Conservation (phyloP, 2,329 filamentous ascomycete species). For the Chaetomium sp. region DNA sequence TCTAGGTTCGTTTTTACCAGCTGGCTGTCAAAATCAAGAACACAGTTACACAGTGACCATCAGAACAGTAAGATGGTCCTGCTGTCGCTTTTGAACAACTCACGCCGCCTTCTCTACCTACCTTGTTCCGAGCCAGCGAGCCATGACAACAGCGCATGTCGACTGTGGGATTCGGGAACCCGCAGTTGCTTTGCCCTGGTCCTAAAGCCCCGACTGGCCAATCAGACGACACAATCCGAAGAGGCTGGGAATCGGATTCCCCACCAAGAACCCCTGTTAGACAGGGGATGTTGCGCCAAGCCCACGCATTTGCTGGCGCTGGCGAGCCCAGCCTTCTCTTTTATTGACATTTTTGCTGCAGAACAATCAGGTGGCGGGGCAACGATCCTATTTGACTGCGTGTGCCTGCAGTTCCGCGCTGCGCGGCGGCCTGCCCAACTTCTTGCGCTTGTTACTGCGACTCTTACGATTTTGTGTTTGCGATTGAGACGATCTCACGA, state of each 20-base stretch:
- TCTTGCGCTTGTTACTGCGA: neutral
- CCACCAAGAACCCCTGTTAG: constrained; percentile 11
- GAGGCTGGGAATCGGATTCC: constrained; percentile 13
- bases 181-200: too few relatives aligned
- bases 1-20: too few relatives aligned
- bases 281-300: constrained; percentile 8
- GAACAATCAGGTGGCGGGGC: constrained; percentile 26
- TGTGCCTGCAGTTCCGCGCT: constrained; percentile 9
- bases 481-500: neutral
- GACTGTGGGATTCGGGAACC: too few relatives aligned
- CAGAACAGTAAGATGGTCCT: too few relatives aligned
- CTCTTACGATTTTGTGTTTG: neutral
- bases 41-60: too few relatives aligned
- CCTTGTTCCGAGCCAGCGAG: too few relatives aligned
- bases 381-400: constrained; percentile 24
- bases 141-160: too few relatives aligned
- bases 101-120: too few relatives aligned
- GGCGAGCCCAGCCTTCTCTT: constrained; percentile 23
- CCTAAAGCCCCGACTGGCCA: neutral
- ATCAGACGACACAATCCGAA: neutral
- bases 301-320: neutral
- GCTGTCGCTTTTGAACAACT: too few relatives aligned
- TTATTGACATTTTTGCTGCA: constrained; percentile 25
- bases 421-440: constrained; percentile 6
- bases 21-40: too few relatives aligned